Evolutionary conservation across 148 eudicot species (phyloP).

Genomic region (Mesembryanthemum crystallinum): DNA sequence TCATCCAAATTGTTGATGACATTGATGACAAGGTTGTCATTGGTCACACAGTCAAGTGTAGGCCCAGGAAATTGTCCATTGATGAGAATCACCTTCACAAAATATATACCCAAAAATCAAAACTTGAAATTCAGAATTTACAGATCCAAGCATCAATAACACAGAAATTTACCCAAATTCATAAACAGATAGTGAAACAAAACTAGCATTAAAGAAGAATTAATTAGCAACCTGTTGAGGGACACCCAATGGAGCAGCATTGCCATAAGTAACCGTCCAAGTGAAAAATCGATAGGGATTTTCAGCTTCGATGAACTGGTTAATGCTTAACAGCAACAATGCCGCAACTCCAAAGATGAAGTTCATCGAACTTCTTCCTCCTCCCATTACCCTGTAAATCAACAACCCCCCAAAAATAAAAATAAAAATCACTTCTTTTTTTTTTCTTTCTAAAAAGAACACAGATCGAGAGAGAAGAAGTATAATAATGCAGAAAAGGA

Average conservation of each 20-base stretch:
- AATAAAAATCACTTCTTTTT: neutral
- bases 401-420: neutral
- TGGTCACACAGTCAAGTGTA: constrained; percentile 68
- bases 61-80: constrained; percentile 98
- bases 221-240: constrained; percentile 89
- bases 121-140: neutral
- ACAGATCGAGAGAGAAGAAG: too few relatives aligned
- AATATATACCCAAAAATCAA: constrained; percentile 7
- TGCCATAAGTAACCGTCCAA: constrained; percentile 89
- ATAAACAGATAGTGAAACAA: neutral
- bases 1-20: constrained; percentile 74
- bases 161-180: neutral
- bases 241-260: constrained; percentile 63
- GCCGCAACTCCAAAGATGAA: constrained; percentile 32
- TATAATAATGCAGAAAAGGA: too few relatives aligned
- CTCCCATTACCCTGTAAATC: constrained; percentile 34
- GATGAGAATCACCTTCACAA: constrained; percentile 73
- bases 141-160: neutral
- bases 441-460: neutral
- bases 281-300: constrained; percentile 68
- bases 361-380: constrained; percentile 20
- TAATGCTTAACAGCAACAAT: constrained; percentile 30
- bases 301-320: constrained; percentile 50
- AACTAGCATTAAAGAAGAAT: too few relatives aligned
- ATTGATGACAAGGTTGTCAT: constrained; percentile 80